Evolutionary conservation across 768 basidiomycete species (phyloP).

Genomic region (Tremella yokohamensis): DNA sequence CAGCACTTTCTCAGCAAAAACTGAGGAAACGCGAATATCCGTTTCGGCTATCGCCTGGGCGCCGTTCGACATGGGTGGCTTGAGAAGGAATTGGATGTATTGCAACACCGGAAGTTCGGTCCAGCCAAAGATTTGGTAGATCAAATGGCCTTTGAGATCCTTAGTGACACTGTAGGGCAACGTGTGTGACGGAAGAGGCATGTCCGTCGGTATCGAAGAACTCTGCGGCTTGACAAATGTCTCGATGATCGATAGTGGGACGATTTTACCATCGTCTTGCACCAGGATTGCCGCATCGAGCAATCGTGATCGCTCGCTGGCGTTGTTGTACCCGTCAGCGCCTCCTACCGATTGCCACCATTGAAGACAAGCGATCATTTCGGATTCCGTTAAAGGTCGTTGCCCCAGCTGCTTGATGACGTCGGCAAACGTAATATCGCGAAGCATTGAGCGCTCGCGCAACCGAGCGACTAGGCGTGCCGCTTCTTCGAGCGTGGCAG

Average conservation of each 20-base stretch:
- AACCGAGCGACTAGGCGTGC: constrained; percentile 62
- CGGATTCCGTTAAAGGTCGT: constrained; percentile 65
- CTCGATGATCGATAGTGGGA: constrained; percentile 67
- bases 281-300: constrained; percentile 67
- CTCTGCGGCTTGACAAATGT: constrained; percentile 67
- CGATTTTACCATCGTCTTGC: constrained; percentile 55
- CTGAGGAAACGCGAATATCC: constrained; percentile 64
- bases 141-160: constrained; percentile 33
- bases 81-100: constrained; percentile 69
- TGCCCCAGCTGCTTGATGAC: constrained; percentile 71
- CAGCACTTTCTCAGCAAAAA: constrained; percentile 79
- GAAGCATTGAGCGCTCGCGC: constrained; percentile 63
- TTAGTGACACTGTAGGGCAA: constrained; percentile 67
- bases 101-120: constrained; percentile 68
- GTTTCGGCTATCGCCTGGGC: constrained; percentile 54
- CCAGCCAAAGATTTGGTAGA: constrained; percentile 64
- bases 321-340: constrained; percentile 47
- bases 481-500: constrained; percentile 60
- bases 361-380: constrained; percentile 75
- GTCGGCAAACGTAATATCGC: constrained; percentile 73
- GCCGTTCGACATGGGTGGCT: constrained; percentile 51
- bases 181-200: constrained; percentile 70
- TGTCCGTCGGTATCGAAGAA: constrained; percentile 64
- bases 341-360: constrained; percentile 71
- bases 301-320: constrained; percentile 58